Evolutionary conservation across 345 rosid species (phyloP).

Genomic region (Anacardium occidentale): DNA sequence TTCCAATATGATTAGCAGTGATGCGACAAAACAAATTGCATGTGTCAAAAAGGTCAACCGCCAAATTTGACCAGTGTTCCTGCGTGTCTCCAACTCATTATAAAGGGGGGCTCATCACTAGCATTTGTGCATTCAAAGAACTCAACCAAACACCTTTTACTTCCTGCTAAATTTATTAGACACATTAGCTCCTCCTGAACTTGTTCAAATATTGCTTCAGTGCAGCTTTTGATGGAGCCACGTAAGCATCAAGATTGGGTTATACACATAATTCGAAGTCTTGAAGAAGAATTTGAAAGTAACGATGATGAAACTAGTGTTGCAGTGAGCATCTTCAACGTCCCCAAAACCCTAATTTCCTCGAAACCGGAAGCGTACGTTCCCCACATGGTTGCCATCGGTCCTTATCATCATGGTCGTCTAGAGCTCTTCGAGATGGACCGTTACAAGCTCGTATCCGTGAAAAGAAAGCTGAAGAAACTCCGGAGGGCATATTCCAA

Average conservation of each 20-base stretch:
- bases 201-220: not conserved
- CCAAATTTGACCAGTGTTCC: too few relatives aligned
- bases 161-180: too few relatives aligned
- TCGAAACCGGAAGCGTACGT: not conserved
- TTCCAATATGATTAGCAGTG: too few relatives aligned
- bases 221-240: not conserved
- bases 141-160: too few relatives aligned
- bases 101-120: too few relatives aligned
- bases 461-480: not conserved
- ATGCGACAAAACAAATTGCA: too few relatives aligned
- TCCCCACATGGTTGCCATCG: not conserved
- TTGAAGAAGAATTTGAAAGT: too few relatives aligned
- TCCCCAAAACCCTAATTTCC: not conserved
- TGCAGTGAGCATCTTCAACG: not conserved
- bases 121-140: too few relatives aligned
- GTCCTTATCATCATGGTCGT: not conserved
- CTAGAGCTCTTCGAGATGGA: not conserved
- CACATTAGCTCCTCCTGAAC: too few relatives aligned
- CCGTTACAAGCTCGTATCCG: not conserved
- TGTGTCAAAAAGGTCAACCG: too few relatives aligned
- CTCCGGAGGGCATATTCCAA: not conserved
- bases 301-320: not conserved
- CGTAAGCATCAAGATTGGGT: not conserved
- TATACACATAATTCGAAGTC: not conserved
- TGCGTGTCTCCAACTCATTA: too few relatives aligned